Evolutionary conservation across 306 rosid genomes (phyloP).

Genomic region (Mimosa pudica): DNA sequence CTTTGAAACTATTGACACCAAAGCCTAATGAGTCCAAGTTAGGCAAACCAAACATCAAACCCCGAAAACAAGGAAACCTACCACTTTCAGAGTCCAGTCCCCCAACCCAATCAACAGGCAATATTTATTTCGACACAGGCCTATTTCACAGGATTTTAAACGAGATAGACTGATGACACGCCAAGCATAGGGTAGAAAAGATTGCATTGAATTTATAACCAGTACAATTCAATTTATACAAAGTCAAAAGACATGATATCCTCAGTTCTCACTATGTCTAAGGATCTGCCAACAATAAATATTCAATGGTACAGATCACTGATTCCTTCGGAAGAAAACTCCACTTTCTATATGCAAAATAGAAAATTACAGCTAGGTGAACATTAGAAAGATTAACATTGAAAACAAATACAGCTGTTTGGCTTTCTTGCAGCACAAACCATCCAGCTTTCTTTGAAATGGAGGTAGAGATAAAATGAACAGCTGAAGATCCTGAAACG

Average conservation of each 20-base stretch:
- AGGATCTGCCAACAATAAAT: conserved; percentile 31
- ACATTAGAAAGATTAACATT: conserved; percentile 32
- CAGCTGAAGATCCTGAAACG: conserved; percentile 27
- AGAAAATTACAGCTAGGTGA: conserved; percentile 27
- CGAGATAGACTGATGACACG: neutral
- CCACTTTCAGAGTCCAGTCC: no score
- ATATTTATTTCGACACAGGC: neutral
- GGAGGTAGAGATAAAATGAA: neutral
- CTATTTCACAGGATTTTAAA: neutral
- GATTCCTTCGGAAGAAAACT: conserved; percentile 29
- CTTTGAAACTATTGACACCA: no score
- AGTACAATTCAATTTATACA: conserved; percentile 32
- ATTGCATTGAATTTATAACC: conserved; percentile 22
- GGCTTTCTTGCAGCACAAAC: conserved; percentile 37
- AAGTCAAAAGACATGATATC: neutral
- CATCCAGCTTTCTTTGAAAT: conserved; percentile 29
- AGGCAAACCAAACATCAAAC: no score
- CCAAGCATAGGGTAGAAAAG: neutral
- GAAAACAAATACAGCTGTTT: conserved; percentile 39
- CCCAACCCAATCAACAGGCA: no score
- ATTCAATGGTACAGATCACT: conserved; percentile 35
- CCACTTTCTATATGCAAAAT: conserved; percentile 23
- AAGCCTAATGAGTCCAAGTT: no score
- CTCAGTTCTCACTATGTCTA: conserved; percentile 21
- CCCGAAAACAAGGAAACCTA: no score